Base-by-base conservation (phyloP, 495 filamentous ascomycete genomes). In the Daldinia childiae region DNA sequence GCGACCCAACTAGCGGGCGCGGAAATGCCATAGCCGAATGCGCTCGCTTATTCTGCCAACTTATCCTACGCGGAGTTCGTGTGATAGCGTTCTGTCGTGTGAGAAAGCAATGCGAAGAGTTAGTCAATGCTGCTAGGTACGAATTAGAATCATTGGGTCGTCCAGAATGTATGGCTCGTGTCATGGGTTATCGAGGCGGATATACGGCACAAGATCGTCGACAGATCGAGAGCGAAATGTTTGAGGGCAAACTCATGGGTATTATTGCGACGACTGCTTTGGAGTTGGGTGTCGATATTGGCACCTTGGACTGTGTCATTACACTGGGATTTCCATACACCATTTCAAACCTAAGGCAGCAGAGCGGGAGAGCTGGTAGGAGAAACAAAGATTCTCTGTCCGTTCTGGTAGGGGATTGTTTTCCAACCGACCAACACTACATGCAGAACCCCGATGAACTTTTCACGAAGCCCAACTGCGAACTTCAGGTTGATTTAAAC, bases 371-470 rank as follows among this genome's bases (percentile, higher is more conserved):
- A 74, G 95, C 95, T 24, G 95, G 95, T 51, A 87, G 95, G 61
- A 86, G 95, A 62, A 98, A 98, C 72, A 97, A 93, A 71, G 95
- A 99, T 80, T 97, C 94, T 3, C 81, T 99, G 6, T 94, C 93
- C 5, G 88, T 99, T 12, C 83, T 99, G 1, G 86, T 99, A 3
- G 95, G 95, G n/a, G 94, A 97, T 79, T 88, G 89, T 60, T 97
- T 94, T 69, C 91, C 95, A 17, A 93, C 93, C 0, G 95, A 98
- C 77, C 96, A 98, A 75, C 90, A 94, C 77, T 98, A 95, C 79
- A 99, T 98, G 95, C 86, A 91, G 58, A 97, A 98, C 72, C 95
- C 95, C 1, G 89, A 95, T 64, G 95, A 98, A 78, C 92, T 99
- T n/a, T 98, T 99, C 79, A 94, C 90, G 0, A 91, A 91, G 66